Percentiles rank a stretch among this genome's conserved stretches.
Evolutionary conservation across 495 filamentous ascomycete species (phyloP).

Genomic region (Friedmanniomyces simplex): DNA sequence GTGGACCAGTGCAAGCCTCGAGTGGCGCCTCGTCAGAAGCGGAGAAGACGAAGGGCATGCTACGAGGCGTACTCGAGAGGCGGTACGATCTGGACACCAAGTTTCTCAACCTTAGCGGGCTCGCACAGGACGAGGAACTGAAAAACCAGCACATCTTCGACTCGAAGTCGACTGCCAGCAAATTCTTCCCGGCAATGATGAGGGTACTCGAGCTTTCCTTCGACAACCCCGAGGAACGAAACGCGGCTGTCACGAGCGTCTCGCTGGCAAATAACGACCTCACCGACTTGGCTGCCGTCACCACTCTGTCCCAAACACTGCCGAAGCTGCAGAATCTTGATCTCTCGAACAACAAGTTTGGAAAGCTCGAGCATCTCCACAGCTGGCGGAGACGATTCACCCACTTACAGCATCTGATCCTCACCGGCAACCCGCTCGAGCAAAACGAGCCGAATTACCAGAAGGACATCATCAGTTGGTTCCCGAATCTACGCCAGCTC

Average conservation of each 20-base stretch:
- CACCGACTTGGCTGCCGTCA: conserved; percentile 55
- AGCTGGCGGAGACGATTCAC: conserved; percentile 70
- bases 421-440: conserved; percentile 66
- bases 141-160: conserved; percentile 65
- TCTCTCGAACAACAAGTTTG: conserved; percentile 68
- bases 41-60: conserved; percentile 61
- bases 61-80: conserved; percentile 50
- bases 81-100: conserved; percentile 62
- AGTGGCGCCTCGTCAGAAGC: conserved; percentile 27
- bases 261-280: conserved; percentile 70
- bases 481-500: conserved; percentile 61
- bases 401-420: conserved; percentile 63
- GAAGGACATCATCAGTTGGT: conserved; percentile 68
- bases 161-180: conserved; percentile 57
- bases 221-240: conserved; percentile 51
- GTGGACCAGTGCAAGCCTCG: conserved; percentile 1
- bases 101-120: conserved; percentile 67
- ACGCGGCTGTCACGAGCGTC: conserved; percentile 63
- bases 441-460: conserved; percentile 49
- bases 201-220: conserved; percentile 65
- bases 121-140: conserved; percentile 58
- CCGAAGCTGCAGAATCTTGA: conserved; percentile 77
- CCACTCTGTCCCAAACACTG: conserved; percentile 60
- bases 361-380: conserved; percentile 44
- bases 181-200: conserved; percentile 86